Conservation (phyloP, 2,329 filamentous ascomycete species). For the Cyclaneusma minus region DNA sequence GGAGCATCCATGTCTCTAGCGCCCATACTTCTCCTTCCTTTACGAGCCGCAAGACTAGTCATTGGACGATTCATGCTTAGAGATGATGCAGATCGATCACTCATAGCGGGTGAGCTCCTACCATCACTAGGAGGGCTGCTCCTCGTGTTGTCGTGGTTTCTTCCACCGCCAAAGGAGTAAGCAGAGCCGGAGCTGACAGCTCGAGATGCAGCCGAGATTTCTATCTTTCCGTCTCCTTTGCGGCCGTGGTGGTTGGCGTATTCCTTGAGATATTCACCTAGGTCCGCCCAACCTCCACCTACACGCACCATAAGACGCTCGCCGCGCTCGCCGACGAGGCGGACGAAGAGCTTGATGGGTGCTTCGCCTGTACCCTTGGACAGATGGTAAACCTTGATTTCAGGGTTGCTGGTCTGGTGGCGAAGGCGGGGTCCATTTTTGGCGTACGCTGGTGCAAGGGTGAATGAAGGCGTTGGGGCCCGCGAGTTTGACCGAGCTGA, state of each 20-base stretch:
- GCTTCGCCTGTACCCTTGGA: conserved; percentile 69
- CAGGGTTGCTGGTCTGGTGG: conserved; percentile 39
- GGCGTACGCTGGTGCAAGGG: conserved; percentile 44
- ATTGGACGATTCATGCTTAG: conserved; percentile 11
- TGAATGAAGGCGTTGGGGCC: conserved; percentile 51
- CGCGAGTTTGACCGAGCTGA: conserved; percentile 22
- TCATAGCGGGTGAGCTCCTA: no score
- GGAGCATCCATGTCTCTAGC: conserved; percentile 5
- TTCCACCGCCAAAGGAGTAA: conserved; percentile 24
- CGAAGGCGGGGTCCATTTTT: conserved; percentile 30
- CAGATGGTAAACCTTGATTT: conserved; percentile 86
- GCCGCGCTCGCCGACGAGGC: conserved; percentile 75
- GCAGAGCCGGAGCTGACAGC: no score
- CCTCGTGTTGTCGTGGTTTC: conserved; percentile 28
- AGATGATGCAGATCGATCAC: conserved; percentile 13
- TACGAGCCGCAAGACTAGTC: conserved; percentile 14
- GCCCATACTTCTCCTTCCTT: conserved; percentile 13
- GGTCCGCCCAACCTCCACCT: conserved; percentile 93
- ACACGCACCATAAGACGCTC: conserved; percentile 97
- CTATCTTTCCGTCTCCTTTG: conserved; percentile 9
- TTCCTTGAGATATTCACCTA: conserved; percentile 86
- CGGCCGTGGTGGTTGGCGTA: conserved; percentile 86
- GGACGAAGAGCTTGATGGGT: conserved; percentile 88
- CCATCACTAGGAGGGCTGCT: conserved; percentile 25
- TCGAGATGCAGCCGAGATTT: conserved; percentile 19